phyloP scores from a whole-genome alignment of 352 stramenopile genomes.

The Poterioochromonas sp. region DNA sequence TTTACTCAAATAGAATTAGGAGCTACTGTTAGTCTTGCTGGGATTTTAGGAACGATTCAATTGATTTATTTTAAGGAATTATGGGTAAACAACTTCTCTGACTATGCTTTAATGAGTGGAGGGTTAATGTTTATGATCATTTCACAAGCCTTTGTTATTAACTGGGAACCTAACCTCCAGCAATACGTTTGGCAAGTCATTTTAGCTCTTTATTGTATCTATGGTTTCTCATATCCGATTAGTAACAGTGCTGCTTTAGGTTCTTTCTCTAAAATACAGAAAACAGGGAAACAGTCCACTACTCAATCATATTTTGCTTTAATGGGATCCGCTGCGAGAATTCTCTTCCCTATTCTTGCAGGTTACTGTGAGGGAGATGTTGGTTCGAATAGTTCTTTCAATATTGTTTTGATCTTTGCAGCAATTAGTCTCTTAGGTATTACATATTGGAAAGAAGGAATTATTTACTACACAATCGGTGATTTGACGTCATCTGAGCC shows the following conservation, averaged over 20 bases:
- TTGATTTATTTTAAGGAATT: not conserved
- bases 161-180: not conserved
- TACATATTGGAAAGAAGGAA: not conserved
- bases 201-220: not conserved
- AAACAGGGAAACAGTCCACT: not conserved
- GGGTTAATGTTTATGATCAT: not conserved
- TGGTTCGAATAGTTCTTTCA: not conserved
- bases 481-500: no score
- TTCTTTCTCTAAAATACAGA: not conserved
- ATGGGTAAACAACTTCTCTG: conserved; percentile 2
- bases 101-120: not conserved
- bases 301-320: conserved; percentile 10
- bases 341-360: not conserved
- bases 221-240: not conserved
- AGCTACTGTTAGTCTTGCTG: not conserved
- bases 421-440: not conserved
- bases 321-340: not conserved
- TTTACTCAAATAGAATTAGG: not conserved
- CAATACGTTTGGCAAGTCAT: not conserved
- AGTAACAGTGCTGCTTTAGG: conserved; percentile 9
- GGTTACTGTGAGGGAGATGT: not conserved
- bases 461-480: not conserved
- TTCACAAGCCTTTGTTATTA: not conserved
- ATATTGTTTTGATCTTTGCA: not conserved
- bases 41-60: not conserved